A percentile compares a stretch with the other conserved stretches of the same genome.
phyloP scores from a whole-genome alignment of 371 early-diverging fungal species.

The Mortierella polycephala region DNA sequence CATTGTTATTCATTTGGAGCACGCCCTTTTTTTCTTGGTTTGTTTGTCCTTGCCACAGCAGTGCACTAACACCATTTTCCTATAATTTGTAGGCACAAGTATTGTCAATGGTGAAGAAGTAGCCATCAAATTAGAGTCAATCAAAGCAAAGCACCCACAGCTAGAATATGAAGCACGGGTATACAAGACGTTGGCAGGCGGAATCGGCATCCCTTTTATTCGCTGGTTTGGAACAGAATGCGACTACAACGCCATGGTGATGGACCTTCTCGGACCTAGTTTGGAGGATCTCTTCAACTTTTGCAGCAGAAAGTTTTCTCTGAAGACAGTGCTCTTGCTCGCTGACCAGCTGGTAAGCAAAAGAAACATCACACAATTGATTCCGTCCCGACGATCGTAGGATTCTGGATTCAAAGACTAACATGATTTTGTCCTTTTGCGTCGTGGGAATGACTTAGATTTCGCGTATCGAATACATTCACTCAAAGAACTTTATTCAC shows the following conservation, averaged over 20 bases:
- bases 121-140: conserved; percentile 95
- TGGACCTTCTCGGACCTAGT: conserved; percentile 99
- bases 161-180: conserved; percentile 97
- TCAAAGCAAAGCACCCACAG: conserved; percentile 95
- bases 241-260: conserved; percentile 97
- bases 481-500: conserved; percentile 88
- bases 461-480: conserved; percentile 96
- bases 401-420: too few species aligned
- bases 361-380: too few species aligned
- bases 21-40: background rate
- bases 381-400: too few species aligned
- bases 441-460: conserved; percentile 66
- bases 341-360: conserved; percentile 96
- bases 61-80: background rate
- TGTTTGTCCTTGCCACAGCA: background rate
- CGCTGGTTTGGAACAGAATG: conserved; percentile 93
- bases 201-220: conserved; percentile 96
- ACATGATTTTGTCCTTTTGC: background rate
- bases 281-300: conserved; percentile 99
- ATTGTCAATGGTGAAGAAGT: conserved; percentile 95
- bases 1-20: background rate
- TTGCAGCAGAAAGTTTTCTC: conserved; percentile 95
- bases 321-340: conserved; percentile 98
- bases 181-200: conserved; percentile 94
- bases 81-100: conserved; percentile 77